These are phyloP conservation scores for Cutaneotrichosporon sp. DNA, from an alignment of 1,284 basidiomycete species.

Conservation along the genomic window DNA sequence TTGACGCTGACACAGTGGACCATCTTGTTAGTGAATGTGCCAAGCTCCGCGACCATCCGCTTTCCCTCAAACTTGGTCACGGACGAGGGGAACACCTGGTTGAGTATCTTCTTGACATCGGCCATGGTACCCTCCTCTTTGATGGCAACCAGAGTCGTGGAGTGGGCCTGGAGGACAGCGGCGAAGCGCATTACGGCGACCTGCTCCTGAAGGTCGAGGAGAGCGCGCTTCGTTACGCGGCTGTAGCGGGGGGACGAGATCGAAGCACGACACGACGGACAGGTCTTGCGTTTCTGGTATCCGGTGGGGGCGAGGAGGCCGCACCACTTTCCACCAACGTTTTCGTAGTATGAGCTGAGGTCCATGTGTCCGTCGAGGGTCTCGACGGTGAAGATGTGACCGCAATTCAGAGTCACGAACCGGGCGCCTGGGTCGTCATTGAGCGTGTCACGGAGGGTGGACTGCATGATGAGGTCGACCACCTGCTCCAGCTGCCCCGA, in stretches of 20 bases:
- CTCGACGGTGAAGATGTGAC: constrained; percentile 69
- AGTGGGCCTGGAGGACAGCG: not conserved
- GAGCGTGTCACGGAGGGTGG: constrained; percentile 59
- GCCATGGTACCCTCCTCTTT: not conserved
- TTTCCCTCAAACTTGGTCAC: not conserved
- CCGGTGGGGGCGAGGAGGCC: constrained; percentile 56
- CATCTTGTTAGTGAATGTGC: not conserved
- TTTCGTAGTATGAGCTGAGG: constrained; percentile 60
- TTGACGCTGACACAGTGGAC: not conserved
- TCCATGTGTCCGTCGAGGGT: constrained; percentile 64
- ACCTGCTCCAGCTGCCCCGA: constrained; percentile 54
- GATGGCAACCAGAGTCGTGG: not conserved
- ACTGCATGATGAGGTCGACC: constrained; percentile 63
- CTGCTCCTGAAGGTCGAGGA: constrained; percentile 63
- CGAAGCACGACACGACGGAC: constrained; percentile 60
- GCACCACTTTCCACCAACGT: constrained; percentile 45
- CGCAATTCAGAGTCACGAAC: constrained; percentile 64
- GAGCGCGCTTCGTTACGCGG: constrained; percentile 62
- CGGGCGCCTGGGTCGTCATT: constrained; percentile 54
- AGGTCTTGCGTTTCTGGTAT: constrained; percentile 58
- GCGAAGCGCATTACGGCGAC: constrained; percentile 52
- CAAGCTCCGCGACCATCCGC: not conserved
- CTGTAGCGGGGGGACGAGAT: constrained; percentile 62
- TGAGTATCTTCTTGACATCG: not conserved
- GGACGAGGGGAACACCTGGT: not conserved